These are phyloP conservation scores for Tylopilus cervinicoccineus DNA, from an alignment of 768 basidiomycete genomes.

Conservation along the genomic window DNA sequence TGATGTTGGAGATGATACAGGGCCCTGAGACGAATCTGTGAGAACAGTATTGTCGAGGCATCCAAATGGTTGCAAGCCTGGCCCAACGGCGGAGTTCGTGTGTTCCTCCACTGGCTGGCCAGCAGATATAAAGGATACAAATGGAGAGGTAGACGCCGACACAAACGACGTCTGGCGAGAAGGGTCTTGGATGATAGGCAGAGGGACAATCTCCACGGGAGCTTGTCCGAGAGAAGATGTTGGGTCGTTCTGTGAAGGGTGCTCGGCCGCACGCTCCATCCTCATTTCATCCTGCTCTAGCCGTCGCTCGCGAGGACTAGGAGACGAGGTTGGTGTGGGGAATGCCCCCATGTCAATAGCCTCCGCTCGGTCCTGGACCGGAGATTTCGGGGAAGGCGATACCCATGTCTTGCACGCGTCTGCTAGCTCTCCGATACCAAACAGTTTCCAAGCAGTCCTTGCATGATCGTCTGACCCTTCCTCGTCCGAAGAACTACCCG, in stretches of 20 bases:
- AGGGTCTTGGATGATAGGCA: neutral
- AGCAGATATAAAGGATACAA: constrained; percentile 6
- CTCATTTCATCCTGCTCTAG: constrained; percentile 1
- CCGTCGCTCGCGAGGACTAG: neutral
- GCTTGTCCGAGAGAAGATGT: neutral
- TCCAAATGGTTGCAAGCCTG: constrained; percentile 11
- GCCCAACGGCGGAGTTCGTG: neutral
- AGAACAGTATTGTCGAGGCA: constrained; percentile 15
- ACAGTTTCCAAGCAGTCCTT: constrained; percentile 53
- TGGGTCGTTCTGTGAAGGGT: neutral
- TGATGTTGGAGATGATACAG: neutral
- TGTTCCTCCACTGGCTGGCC: neutral
- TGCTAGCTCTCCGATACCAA: constrained; percentile 37
- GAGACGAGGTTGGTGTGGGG: constrained; percentile 27
- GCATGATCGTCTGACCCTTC: constrained; percentile 47
- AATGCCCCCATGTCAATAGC: constrained; percentile 2
- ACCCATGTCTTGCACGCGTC: constrained; percentile 13
- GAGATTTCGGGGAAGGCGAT: constrained; percentile 14
- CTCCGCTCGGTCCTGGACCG: neutral
- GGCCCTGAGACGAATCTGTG: neutral
- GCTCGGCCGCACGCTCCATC: constrained; percentile 3
- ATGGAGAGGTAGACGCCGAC: constrained; percentile 14
- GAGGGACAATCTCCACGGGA: constrained; percentile 3
- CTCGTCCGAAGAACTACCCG: constrained; percentile 40
- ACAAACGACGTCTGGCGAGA: neutral